These are phyloP conservation scores for Magnolia changhungtana DNA, from an alignment of 164 flowering plant genomes.

Conservation along the genomic window DNA sequence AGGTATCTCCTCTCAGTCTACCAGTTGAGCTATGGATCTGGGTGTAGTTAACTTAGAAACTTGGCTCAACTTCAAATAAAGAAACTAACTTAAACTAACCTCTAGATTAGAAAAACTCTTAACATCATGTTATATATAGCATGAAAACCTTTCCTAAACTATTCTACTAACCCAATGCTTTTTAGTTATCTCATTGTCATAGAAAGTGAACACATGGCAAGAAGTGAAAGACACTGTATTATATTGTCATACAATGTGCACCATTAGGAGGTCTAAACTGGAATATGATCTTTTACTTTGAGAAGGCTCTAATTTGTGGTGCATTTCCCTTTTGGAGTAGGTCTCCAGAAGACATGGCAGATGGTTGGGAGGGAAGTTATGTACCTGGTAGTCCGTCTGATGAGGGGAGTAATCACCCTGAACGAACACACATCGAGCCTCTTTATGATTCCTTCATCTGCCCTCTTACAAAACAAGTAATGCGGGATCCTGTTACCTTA, in stretches of 20 bases:
- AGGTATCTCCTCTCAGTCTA: no score
- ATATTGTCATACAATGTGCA: background rate
- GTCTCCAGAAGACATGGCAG: constrained; percentile 47
- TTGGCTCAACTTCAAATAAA: no score
- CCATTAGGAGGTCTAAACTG: background rate
- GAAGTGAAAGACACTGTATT: background rate
- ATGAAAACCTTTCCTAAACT: background rate
- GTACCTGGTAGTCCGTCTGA: constrained; percentile 71
- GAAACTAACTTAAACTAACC: no score
- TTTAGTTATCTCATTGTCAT: background rate
- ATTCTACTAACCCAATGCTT: background rate
- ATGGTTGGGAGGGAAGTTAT: constrained; percentile 62
- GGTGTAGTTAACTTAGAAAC: no score
- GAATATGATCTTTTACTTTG: background rate
- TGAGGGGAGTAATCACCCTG: constrained; percentile 56
- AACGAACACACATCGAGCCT: constrained; percentile 72
- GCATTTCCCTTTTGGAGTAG: background rate
- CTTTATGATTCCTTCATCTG: constrained; percentile 88
- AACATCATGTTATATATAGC: no score
- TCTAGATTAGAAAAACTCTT: no score
- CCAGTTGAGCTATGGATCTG: no score
- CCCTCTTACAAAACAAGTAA: constrained; percentile 87
- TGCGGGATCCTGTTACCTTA: constrained; percentile 85
- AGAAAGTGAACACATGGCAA: background rate
- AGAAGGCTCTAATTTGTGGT: background rate